Evolutionary conservation across 345 rosid genomes (phyloP), one percentile per base, ranked within the genome.

Genomic region (Balakata baccata): DNA sequence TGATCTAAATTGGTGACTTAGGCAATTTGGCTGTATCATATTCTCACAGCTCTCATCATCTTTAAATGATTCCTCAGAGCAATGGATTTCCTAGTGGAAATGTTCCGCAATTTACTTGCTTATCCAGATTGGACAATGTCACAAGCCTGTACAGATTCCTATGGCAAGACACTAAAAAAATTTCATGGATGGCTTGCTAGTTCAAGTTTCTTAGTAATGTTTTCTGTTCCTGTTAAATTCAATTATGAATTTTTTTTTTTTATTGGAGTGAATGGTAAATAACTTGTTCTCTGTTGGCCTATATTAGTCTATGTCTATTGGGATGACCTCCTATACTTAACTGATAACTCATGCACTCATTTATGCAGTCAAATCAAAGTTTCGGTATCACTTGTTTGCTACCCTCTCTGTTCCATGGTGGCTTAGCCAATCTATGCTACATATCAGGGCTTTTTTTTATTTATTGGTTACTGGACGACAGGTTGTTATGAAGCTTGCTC

Each of bases 151-250:
- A 81, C 86, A 22, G 94, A 95, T 70, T 86, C 99, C 47, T 95
- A 95, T 76, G 79, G 81, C 63, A 95, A 95, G 80, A 95, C 97
- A 23, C 89, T 95, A 72, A 90, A 95, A 81, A 89, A 86, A 78
- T 95, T 85, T 80, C 99, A 92, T 47, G 98, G 99, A 80, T 95
- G 97, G 98, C 85, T 92, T 61, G 97, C 99, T 63, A 90, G 98
- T 85, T 89, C 99, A 71, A 87, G 87, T 87, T 92, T 89, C 86
- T 78, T 88, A 14, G 99, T 85, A 87, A 77, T 71, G 49, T 56
- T 79, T 84, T 47, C 54, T 17, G 63, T 66, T 13, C 63, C 52
- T 12, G 12, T 38, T 60, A n/a, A 9, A 46, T 63, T 41, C 29
- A 37, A 79, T 20, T n/a, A n/a, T n/a, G n/a, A n/a, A n/a, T 64